Percentiles rank a stretch among this genome's conserved stretches.
Evolutionary conservation across 1,139 yeast genomes (phyloP).

Genomic region (Yarrowia galli): DNA sequence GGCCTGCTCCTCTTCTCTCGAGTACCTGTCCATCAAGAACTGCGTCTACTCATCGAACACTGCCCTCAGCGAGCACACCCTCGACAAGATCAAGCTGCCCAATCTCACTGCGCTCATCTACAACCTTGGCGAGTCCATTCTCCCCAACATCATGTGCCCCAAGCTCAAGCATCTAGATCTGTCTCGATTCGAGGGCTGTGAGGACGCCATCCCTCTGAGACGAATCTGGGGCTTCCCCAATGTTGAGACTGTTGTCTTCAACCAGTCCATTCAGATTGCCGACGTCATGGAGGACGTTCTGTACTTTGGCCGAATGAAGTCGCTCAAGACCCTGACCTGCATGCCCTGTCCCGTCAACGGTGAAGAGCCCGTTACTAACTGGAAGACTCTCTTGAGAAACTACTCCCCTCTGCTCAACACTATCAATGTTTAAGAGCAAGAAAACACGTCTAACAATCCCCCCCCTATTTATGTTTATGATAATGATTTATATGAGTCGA

Average conservation of each 20-base stretch:
- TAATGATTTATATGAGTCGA: not conserved
- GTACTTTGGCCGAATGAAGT: slow-evolving; percentile 35
- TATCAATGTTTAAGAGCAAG: slow-evolving; percentile 17
- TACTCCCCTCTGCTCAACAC: slow-evolving; percentile 26
- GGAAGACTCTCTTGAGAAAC: slow-evolving; percentile 19
- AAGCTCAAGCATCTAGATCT: slow-evolving; percentile 30
- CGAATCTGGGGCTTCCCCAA: slow-evolving; percentile 39
- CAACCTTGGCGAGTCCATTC: slow-evolving; percentile 30
- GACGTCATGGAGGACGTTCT: slow-evolving; percentile 37
- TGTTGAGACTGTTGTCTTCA: slow-evolving; percentile 34
- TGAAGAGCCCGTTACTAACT: slow-evolving; percentile 3
- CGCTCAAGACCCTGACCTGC: slow-evolving; percentile 29
- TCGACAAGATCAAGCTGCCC: slow-evolving; percentile 38
- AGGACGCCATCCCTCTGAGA: slow-evolving; percentile 27
- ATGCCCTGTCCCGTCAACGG: slow-evolving; percentile 33
- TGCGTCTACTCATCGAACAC: not conserved
- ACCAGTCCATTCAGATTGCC: slow-evolving; percentile 25
- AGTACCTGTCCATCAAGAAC: slow-evolving; percentile 33
- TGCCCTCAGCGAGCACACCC: not conserved
- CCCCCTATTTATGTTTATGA: slow-evolving; percentile 27
- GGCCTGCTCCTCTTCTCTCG: slow-evolving; percentile 1
- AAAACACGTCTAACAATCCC: not conserved
- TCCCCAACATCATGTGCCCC: slow-evolving; percentile 38
- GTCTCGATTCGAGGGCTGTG: slow-evolving; percentile 35
- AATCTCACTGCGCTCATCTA: slow-evolving; percentile 27